Conservation (phyloP, 2,329 filamentous ascomycete genomes). For the Ophiostoma pallidulum region DNA sequence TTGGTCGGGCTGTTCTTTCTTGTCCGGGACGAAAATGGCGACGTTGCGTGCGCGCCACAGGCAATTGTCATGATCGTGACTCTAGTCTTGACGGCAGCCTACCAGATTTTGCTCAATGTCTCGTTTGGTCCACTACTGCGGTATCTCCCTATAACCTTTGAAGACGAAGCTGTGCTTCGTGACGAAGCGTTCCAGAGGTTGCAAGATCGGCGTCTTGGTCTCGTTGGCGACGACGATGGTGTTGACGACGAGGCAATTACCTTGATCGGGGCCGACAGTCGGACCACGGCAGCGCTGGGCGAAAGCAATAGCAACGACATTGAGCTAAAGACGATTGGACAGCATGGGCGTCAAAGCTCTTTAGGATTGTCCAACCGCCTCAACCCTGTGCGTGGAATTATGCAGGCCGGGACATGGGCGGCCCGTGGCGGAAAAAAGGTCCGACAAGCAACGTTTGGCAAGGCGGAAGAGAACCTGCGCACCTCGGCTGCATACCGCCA, state of each 20-base stretch:
- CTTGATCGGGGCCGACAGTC: slow-evolving; percentile 19
- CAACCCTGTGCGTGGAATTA: slow-evolving; percentile 37
- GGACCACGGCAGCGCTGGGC: background rate
- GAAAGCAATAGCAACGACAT: slow-evolving; percentile 24
- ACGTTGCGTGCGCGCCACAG: slow-evolving; percentile 59
- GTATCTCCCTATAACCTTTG: slow-evolving; percentile 87
- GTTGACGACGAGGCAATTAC: slow-evolving; percentile 27
- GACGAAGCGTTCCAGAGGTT: slow-evolving; percentile 80
- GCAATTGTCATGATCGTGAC: slow-evolving; percentile 77
- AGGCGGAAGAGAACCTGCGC: slow-evolving; percentile 30
- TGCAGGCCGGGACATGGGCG: slow-evolving; percentile 39
- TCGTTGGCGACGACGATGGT: slow-evolving; percentile 41
- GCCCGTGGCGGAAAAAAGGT: slow-evolving; percentile 40
- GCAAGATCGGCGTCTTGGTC: slow-evolving; percentile 60
- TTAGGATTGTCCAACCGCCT: slow-evolving; percentile 22
- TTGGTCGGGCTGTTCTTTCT: slow-evolving; percentile 87
- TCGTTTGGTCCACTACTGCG: slow-evolving; percentile 79
- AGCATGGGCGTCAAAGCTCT: slow-evolving; percentile 15
- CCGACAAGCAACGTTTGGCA: slow-evolving; percentile 35
- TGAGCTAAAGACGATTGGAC: slow-evolving; percentile 26
- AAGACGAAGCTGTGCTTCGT: slow-evolving; percentile 86
- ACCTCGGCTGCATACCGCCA: slow-evolving; percentile 39
- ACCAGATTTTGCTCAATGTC: slow-evolving; percentile 69
- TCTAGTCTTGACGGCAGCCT: slow-evolving; percentile 60
- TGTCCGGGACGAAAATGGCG: slow-evolving; percentile 45